Conservation (phyloP, 192 early-diverging fungal genomes). For the Entomortierella lignicola region DNA sequence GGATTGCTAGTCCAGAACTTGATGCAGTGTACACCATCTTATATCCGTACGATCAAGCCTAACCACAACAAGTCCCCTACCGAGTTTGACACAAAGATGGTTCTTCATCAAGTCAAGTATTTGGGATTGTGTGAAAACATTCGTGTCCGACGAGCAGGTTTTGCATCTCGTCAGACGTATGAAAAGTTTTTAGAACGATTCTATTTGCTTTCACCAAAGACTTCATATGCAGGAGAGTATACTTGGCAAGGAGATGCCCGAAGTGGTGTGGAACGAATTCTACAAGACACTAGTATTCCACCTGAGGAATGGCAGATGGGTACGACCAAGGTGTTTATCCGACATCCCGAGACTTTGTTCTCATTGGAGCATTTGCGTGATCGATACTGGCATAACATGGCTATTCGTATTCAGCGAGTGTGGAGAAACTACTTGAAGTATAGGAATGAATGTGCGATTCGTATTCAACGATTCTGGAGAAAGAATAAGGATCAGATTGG, state of each 20-base stretch:
- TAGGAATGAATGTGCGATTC: constrained; percentile 71
- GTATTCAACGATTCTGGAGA: constrained; percentile 83
- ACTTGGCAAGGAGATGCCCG: constrained; percentile 83
- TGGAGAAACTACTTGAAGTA: constrained; percentile 84
- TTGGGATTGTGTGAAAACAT: constrained; percentile 98
- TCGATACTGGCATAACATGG: constrained; percentile 96
- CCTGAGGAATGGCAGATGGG: constrained; percentile 96
- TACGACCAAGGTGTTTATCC: constrained; percentile 94
- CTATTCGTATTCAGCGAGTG: constrained; percentile 90
- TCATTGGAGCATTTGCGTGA: constrained; percentile 93
- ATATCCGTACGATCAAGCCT: constrained; percentile 98
- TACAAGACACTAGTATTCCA: constrained; percentile 87
- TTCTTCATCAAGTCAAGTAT: constrained; percentile 97
- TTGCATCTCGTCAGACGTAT: constrained; percentile 95
- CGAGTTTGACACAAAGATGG: constrained; percentile 92
- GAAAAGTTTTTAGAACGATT: constrained; percentile 87
- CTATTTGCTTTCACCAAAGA: constrained; percentile 77
- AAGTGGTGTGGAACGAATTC: constrained; percentile 81
- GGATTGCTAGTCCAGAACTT: constrained; percentile 93
- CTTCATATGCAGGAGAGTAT: constrained; percentile 87
- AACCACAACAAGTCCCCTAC: constrained; percentile 94
- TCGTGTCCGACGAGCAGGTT: constrained; percentile 96
- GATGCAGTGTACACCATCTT: constrained; percentile 95
- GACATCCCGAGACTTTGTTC: constrained; percentile 93
- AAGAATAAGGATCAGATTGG: constrained; percentile 86